Evolutionary conservation across 148 eudicot genomes (phyloP).

Genomic region (Arbutus unedo): DNA sequence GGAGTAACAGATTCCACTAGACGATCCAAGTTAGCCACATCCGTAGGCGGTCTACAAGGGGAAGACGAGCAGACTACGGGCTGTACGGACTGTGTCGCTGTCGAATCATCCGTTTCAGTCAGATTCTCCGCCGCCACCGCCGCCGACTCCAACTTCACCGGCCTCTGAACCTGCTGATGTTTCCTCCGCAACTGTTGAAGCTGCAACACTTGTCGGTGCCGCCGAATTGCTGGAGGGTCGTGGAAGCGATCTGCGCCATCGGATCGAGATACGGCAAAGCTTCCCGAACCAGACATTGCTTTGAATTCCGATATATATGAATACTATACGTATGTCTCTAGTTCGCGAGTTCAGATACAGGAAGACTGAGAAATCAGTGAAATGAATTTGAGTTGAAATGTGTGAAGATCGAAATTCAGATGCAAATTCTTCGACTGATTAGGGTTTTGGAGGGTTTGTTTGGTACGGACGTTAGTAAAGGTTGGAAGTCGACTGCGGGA

Average conservation of each 20-base stretch:
- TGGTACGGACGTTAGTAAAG: no score
- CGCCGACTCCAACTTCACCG: slow-evolving; percentile 15
- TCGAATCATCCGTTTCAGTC: slow-evolving; percentile 25
- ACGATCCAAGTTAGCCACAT: slow-evolving; percentile 37
- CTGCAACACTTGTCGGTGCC: slow-evolving; percentile 21
- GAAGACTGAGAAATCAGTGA: background rate
- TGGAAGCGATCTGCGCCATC: slow-evolving; percentile 32
- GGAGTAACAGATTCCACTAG: slow-evolving; percentile 45
- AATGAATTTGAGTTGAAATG: background rate
- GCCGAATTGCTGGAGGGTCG: slow-evolving; percentile 27
- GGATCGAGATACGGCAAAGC: slow-evolving; percentile 32
- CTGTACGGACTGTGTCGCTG: slow-evolving; percentile 31
- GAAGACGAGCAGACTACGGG: slow-evolving; percentile 16
- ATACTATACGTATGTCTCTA: background rate
- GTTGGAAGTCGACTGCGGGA: no score
- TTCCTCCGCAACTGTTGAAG: slow-evolving; percentile 11
- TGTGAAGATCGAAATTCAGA: background rate
- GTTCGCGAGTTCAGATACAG: background rate
- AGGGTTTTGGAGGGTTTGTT: slow-evolving; percentile 17
- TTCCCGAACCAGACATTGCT: slow-evolving; percentile 30
- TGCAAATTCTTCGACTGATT: background rate
- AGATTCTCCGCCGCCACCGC: slow-evolving; percentile 21
- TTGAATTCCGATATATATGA: background rate
- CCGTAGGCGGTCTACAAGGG: slow-evolving; percentile 8
- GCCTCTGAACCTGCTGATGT: no score